phyloP scores from a whole-genome alignment of 2,329 filamentous ascomycete genomes.

The Botrytis paeoniae region DNA sequence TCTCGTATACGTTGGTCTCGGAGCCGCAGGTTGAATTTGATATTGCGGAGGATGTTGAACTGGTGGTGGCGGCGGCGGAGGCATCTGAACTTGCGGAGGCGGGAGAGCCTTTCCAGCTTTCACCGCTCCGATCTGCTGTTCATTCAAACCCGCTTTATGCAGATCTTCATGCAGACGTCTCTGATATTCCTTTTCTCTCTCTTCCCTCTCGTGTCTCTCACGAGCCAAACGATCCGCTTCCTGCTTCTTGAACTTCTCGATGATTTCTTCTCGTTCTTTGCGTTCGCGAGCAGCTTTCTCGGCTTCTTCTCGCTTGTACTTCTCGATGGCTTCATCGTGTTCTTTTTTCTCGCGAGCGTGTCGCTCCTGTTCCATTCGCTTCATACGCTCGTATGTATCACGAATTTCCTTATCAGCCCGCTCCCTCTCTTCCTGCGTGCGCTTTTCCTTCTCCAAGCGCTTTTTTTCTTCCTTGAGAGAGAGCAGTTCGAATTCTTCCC shows the following conservation, averaged over 20 bases:
- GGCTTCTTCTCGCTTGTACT: slow-evolving; percentile 38
- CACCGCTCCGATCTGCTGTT: slow-evolving; percentile 57
- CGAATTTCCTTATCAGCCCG: slow-evolving; percentile 35
- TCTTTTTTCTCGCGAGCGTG: slow-evolving; percentile 49
- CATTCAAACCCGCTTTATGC: slow-evolving; percentile 55
- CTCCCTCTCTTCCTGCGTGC: slow-evolving; percentile 38
- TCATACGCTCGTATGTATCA: slow-evolving; percentile 40
- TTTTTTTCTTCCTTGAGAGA: slow-evolving; percentile 17
- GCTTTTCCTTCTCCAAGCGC: slow-evolving; percentile 12
- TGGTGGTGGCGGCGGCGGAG: neutral
- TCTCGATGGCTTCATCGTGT: slow-evolving; percentile 48
- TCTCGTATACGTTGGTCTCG: slow-evolving; percentile 58
- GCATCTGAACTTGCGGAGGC: neutral
- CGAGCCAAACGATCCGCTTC: slow-evolving; percentile 41
- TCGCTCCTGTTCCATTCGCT: slow-evolving; percentile 39
- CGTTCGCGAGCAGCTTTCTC: slow-evolving; percentile 33
- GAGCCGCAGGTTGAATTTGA: slow-evolving; percentile 20
- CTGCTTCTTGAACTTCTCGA: slow-evolving; percentile 44
- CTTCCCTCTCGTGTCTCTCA: slow-evolving; percentile 48
- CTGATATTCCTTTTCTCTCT: slow-evolving; percentile 43
- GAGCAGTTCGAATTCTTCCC: slow-evolving; percentile 13
- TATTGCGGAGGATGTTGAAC: slow-evolving; percentile 16
- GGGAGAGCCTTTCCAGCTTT: slow-evolving; percentile 40
- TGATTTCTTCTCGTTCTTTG: slow-evolving; percentile 39
- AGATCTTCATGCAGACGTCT: slow-evolving; percentile 56